phyloP scores from a whole-genome alignment of 73 alveolate species.

The Durusdinium trenchii region DNA sequence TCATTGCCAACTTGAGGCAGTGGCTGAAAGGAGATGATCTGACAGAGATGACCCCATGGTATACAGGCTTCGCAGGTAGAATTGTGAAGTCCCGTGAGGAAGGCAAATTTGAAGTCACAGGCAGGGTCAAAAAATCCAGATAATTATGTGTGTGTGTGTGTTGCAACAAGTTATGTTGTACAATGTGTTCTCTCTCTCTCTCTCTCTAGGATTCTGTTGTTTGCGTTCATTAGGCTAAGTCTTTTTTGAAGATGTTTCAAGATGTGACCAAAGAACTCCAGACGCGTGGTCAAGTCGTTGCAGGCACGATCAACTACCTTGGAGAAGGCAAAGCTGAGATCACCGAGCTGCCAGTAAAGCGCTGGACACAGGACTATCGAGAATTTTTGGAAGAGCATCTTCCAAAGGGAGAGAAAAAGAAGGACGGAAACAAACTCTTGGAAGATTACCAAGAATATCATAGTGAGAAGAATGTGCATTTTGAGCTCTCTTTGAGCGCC shows the following conservation, averaged over 20 bases:
- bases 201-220: background rate
- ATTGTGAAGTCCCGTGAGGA: conserved; percentile 95
- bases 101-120: conserved; percentile 96
- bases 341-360: conserved; percentile 98
- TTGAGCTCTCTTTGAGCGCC: conserved; percentile 95
- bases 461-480: conserved; percentile 98
- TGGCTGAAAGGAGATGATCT: conserved; percentile 34
- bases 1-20: background rate
- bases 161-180: no score
- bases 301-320: conserved; percentile 9
- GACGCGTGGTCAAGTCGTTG: background rate
- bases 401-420: conserved; percentile 97
- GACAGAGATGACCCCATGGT: conserved; percentile 81
- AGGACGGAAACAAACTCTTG: conserved; percentile 97
- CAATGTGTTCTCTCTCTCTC: background rate
- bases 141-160: background rate
- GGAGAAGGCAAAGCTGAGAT: conserved; percentile 96
- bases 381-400: conserved; percentile 97
- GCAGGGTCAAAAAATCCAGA: conserved; percentile 97
- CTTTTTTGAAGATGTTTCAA: background rate
- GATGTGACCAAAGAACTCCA: background rate
- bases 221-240: background rate
- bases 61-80: conserved; percentile 96
- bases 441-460: conserved; percentile 98
- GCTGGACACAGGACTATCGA: conserved; percentile 98